Evolutionary conservation across 371 early-diverging fungal species (phyloP), one percentile per base, ranked within the genome.

Genomic region (Lichtheimia corymbifera): DNA sequence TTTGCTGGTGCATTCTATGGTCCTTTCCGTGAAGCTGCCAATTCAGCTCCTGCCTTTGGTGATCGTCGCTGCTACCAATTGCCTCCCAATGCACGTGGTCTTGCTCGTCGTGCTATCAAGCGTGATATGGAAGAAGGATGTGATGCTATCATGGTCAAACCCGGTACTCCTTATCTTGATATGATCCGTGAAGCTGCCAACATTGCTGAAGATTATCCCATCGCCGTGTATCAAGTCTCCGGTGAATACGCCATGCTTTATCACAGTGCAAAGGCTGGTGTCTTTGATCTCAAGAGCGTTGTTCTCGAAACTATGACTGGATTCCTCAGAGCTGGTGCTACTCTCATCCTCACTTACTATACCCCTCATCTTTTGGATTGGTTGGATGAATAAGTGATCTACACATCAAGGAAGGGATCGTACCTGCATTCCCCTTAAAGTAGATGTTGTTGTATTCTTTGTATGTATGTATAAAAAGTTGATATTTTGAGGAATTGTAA

Each of bases 71-170:
- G 93, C 65, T 98, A 98, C 66, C 98, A 98, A 74, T 82, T 98
- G 22, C 98, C 98, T 6, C 86, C 93, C 7, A 88, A 84, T 35
- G 88, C 95, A 5, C 90, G 97, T 43, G 92, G 94, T 15, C 77
- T 98, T 44, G 97, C 96, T 0, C 86, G 91, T 41, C 88, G 97
- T 14, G 96, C 97, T 4, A 79, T 94, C 55, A 59, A 75, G 47
- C 88, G 97, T 45, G 97, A 98, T 72, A 88, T 93, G 65, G 83
- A 77, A 17, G 98, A 98, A 74, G 98, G 98, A 17, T 97, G 97
- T 7, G 98, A 98, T 75, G 86, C 95, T 27, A 83, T 98, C 50
- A 95, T 97, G 93, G 95, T 97, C 64, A 97, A 97, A 81, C 98
- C 98, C 4, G 97, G 93, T 22, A 87, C 87, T 61, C 96, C 96